Base-by-base conservation (phyloP, 768 basidiomycete species). In the Tricholoma matsutake region DNA sequence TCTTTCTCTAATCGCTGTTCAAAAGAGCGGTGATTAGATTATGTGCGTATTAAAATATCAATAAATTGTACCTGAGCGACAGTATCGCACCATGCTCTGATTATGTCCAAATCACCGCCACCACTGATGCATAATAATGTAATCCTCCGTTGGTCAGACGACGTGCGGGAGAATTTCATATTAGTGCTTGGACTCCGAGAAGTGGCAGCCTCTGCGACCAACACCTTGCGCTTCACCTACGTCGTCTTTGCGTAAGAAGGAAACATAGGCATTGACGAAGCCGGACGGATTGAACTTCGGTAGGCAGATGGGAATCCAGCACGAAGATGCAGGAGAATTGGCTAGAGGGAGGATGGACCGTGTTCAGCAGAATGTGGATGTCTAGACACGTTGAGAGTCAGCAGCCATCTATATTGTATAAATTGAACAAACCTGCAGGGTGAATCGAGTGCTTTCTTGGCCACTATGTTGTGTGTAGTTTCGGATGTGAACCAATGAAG, bases 381-480 rank as follows among this genome's bases (percentile, higher is more conserved):
- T 98, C 97, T 87, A 70, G 18, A 32, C 31, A 10, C 39, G 10
- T 58, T 61, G 57, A 20, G 29, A 32, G 49, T 31, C 16, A 54
- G 55, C 3, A 22, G 16, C 8, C 25, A 22, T n/a, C 18, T 28
- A 13, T 31, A 18, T 32, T 32, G 29, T 4, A 31, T 11, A 9
- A 18, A 35, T 35, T 39, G 39, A 57, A 61, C 78, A 56, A 65
- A 90, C 93, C 93, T 47, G 92, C 86, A 18, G 95, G 95, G 71
- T 99, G 95, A 66, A 99, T 94, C 0, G 94, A 95, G 69, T 98
- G 96, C 69, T 92, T 96, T 70, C 83, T 88, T 0, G 96, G 96
- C 61, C 96, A 37, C 14, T 9, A 11, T 37, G 35, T 37, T 37
- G 35, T 37, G 35, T 37, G 35, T 11, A 37, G 35, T 37, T 14